Conservation (phyloP, 768 basidiomycete species). For the Agaricus bisporus region DNA sequence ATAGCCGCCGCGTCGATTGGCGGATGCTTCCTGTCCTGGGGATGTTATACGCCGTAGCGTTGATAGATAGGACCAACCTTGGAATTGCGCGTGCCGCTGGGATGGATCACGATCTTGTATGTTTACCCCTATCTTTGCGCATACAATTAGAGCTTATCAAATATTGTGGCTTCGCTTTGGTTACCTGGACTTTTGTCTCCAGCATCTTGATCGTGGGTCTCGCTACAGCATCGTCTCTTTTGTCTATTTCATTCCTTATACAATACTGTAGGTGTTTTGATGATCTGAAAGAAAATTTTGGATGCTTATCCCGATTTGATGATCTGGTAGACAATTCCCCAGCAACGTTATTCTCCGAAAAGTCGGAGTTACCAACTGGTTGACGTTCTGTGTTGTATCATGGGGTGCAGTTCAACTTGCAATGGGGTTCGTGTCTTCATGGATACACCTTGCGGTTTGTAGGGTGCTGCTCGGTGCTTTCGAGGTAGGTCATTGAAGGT, state of each 20-base stretch:
- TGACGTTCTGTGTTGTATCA: conserved; percentile 34
- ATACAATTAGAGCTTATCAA: background rate
- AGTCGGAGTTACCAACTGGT: conserved; percentile 34
- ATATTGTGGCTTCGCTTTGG: background rate
- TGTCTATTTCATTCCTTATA: conserved; percentile 43
- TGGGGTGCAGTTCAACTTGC: conserved; percentile 40
- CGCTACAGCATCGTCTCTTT: conserved; percentile 42
- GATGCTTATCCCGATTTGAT: background rate
- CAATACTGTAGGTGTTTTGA: conserved; percentile 30
- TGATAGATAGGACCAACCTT: conserved; percentile 37
- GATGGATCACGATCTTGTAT: conserved; percentile 33
- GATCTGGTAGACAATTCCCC: conserved; percentile 31
- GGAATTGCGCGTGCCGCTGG: conserved; percentile 35
- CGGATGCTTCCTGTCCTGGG: conserved; percentile 34
- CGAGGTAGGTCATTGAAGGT: conserved; percentile 25
- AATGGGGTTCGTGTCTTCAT: conserved; percentile 41
- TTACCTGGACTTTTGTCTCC: background rate
- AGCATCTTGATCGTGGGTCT: conserved; percentile 32
- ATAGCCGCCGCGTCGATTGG: conserved; percentile 33
- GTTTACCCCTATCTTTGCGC: conserved; percentile 5
- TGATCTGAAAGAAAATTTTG: too few relatives aligned
- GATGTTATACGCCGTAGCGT: conserved; percentile 30
- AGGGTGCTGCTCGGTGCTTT: conserved; percentile 36
- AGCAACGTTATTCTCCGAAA: conserved; percentile 38
- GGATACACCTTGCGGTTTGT: conserved; percentile 34